phyloP scores from a whole-genome alignment of 1,139 yeast genomes.

The Hyphopichia pseudoburtonii region DNA sequence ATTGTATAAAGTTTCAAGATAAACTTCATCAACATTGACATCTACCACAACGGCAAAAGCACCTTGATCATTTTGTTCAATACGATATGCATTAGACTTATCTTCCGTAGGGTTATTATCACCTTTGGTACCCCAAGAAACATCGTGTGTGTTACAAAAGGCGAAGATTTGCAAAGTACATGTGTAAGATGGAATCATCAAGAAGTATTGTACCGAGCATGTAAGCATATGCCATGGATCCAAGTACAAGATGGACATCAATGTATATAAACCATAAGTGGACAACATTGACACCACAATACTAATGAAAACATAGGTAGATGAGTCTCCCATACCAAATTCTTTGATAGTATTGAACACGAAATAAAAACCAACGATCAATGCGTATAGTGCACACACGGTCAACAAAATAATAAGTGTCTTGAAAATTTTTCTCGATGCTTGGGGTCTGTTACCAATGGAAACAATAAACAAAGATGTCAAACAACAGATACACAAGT shows the following conservation, averaged over 20 bases:
- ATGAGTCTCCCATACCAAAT: conserved; percentile 37
- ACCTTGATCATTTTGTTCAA: conserved; percentile 48
- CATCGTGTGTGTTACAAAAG: conserved; percentile 93
- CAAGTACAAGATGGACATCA: conserved; percentile 76
- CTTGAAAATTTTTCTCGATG: conserved; percentile 69
- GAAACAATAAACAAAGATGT: conserved; percentile 87
- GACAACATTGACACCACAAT: conserved; percentile 82
- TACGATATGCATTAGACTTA: conserved; percentile 41
- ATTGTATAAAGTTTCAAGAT: conserved; percentile 73
- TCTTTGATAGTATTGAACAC: conserved; percentile 55
- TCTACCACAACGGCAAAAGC: conserved; percentile 92
- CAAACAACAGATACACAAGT: conserved; percentile 74
- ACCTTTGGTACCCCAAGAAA: conserved; percentile 97
- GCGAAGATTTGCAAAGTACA: conserved; percentile 93
- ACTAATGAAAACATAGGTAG: conserved; percentile 62
- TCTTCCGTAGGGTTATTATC: conserved; percentile 71
- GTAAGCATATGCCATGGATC: conserved; percentile 96
- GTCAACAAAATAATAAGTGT: conserved; percentile 70
- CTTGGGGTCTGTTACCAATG: conserved; percentile 95
- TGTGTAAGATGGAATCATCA: conserved; percentile 87
- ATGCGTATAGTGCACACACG: conserved; percentile 77
- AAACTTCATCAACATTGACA: conserved; percentile 84
- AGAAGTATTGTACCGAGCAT: conserved; percentile 79
- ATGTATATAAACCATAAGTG: conserved; percentile 85
- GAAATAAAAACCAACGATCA: conserved; percentile 79